Conservation (phyloP, 179 eudicot genomes). For the Spinacia oleracea region DNA sequence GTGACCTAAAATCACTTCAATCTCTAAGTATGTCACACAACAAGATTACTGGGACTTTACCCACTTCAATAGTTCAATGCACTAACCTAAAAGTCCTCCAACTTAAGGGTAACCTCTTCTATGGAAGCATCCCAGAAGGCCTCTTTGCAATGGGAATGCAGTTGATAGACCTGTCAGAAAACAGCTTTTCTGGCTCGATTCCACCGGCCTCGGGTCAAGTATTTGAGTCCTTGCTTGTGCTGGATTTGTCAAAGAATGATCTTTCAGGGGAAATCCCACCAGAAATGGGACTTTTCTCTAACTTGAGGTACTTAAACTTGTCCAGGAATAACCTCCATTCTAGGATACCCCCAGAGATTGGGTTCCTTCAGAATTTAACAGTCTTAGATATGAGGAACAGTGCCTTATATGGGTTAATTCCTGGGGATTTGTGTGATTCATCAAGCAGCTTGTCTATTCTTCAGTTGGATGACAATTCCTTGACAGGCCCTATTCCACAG, state of each 20-base stretch:
- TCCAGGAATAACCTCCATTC: slow-evolving; percentile 79
- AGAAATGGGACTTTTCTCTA: slow-evolving; percentile 73
- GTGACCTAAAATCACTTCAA: slow-evolving; percentile 52
- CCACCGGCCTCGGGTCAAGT: slow-evolving; percentile 60
- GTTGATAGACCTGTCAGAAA: slow-evolving; percentile 68
- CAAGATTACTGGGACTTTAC: slow-evolving; percentile 58
- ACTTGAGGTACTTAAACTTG: slow-evolving; percentile 70
- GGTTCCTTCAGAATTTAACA: slow-evolving; percentile 65
- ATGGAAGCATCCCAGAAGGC: slow-evolving; percentile 66
- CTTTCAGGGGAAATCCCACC: slow-evolving; percentile 74
- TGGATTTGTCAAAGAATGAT: slow-evolving; percentile 76
- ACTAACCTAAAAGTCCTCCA: slow-evolving; percentile 46
- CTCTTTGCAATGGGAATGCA: slow-evolving; percentile 62
- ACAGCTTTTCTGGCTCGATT: slow-evolving; percentile 58
- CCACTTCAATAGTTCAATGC: slow-evolving; percentile 51
- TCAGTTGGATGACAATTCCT: slow-evolving; percentile 81
- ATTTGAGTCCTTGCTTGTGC: slow-evolving; percentile 52
- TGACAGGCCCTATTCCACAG: slow-evolving; percentile 77
- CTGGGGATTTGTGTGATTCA: slow-evolving; percentile 75
- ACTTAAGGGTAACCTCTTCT: slow-evolving; percentile 51
- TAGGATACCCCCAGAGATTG: slow-evolving; percentile 75
- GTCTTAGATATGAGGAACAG: slow-evolving; percentile 72
- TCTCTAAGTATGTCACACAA: slow-evolving; percentile 55
- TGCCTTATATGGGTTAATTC: slow-evolving; percentile 60
- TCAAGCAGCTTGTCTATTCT: slow-evolving; percentile 65